phyloP scores from a whole-genome alignment of 129 eudicot species.

The Tanacetum coccineum region DNA sequence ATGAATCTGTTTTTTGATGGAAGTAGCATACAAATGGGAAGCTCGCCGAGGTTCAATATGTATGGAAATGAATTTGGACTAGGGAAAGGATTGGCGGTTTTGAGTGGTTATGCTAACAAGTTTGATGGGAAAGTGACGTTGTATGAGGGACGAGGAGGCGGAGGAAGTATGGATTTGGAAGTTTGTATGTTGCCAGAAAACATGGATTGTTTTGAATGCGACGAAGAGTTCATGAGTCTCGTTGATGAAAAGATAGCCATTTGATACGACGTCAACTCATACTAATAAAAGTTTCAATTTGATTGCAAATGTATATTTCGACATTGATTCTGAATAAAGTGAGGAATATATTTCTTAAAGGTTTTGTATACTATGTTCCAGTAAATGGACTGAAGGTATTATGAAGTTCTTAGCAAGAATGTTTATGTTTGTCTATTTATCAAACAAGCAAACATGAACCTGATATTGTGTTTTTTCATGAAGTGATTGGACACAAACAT shows the following conservation, averaged over 20 bases:
- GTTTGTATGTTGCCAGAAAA: constrained; percentile 40
- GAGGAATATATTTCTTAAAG: too few species aligned
- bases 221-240: constrained; percentile 36
- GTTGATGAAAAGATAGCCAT: constrained; percentile 1
- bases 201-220: constrained; percentile 41
- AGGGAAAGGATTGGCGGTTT: constrained; percentile 61
- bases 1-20: constrained; percentile 27
- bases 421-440: too few species aligned
- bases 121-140: constrained; percentile 54
- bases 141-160: constrained; percentile 44
- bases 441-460: too few species aligned
- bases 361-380: too few species aligned
- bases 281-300: neutral
- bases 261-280: neutral
- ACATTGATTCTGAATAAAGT: too few species aligned
- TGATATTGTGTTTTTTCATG: too few species aligned
- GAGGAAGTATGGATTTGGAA: constrained; percentile 54
- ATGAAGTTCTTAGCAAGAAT: too few species aligned
- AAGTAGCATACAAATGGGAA: constrained; percentile 39
- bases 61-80: constrained; percentile 72
- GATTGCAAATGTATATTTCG: too few species aligned
- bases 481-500: too few species aligned
- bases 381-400: too few species aligned
- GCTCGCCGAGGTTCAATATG: constrained; percentile 66
- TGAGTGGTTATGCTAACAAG: constrained; percentile 58